Conservation (phyloP, 768 basidiomycete genomes). For the Cystofilobasidium bisporidii region DNA sequence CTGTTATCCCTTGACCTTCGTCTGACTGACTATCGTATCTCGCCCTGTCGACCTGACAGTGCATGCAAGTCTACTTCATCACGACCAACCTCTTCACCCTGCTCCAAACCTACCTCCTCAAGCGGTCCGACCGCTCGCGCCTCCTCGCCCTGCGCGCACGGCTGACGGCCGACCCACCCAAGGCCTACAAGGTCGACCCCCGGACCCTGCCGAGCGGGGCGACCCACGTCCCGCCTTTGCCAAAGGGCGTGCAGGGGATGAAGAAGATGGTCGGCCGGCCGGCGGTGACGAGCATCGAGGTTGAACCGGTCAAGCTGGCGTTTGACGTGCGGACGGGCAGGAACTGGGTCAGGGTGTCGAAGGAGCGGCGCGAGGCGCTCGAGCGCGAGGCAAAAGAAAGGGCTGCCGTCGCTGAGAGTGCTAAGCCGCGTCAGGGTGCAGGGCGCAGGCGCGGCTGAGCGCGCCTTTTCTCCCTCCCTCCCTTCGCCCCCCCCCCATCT, state of each 20-base stretch:
- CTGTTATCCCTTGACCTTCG: not conserved
- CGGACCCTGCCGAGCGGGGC: not conserved
- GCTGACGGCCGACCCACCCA: not conserved
- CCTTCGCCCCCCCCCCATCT: too few relatives aligned
- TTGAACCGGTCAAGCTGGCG: not conserved
- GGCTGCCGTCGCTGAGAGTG: not conserved
- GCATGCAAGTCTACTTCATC: slow-evolving; percentile 23
- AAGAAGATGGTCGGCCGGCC: not conserved
- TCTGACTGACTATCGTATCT: too few relatives aligned
- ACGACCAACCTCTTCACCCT: slow-evolving; percentile 15
- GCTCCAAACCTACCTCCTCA: not conserved
- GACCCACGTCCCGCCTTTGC: slow-evolving; percentile 2
- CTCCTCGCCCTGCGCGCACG: not conserved
- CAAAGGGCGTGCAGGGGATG: not conserved
- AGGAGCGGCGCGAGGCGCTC: too few relatives aligned
- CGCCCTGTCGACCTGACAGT: not conserved
- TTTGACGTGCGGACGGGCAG: not conserved
- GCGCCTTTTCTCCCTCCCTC: too few relatives aligned
- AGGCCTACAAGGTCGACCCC: not conserved
- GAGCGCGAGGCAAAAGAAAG: not conserved
- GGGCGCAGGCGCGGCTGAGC: too few relatives aligned
- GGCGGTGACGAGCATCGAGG: not conserved
- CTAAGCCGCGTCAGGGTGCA: not conserved
- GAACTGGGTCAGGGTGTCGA: not conserved
- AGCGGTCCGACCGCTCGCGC: not conserved